Conservation (phyloP, 2,329 filamentous ascomycete species). For the Hypomyces perniciosus region DNA sequence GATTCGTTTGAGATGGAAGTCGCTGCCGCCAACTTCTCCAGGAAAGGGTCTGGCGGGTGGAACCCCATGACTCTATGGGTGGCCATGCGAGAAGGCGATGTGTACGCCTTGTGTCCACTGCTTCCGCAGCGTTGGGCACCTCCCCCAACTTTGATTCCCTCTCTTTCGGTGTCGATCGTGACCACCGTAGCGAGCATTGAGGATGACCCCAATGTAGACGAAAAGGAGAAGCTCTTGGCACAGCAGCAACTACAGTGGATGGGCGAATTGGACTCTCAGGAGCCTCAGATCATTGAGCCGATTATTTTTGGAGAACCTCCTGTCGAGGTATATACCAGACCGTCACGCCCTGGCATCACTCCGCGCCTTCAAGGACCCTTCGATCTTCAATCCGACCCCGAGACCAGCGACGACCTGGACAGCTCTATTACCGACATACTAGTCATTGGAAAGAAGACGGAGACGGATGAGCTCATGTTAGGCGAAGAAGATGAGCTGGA, state of each 20-base stretch:
- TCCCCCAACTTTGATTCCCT: slow-evolving; percentile 69
- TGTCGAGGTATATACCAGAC: slow-evolving; percentile 51
- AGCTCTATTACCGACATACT: slow-evolving; percentile 55
- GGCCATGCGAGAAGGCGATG: slow-evolving; percentile 88
- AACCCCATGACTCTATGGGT: slow-evolving; percentile 94
- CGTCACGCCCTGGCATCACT: slow-evolving; percentile 49
- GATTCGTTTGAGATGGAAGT: slow-evolving; percentile 93
- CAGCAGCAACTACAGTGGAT: slow-evolving; percentile 64
- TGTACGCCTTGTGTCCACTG: slow-evolving; percentile 89
- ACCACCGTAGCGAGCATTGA: slow-evolving; percentile 61
- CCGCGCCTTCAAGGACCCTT: slow-evolving; percentile 60
- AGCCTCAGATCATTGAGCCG: slow-evolving; percentile 50
- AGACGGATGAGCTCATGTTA: slow-evolving; percentile 54
- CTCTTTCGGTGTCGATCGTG: slow-evolving; percentile 75
- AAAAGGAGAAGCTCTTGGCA: slow-evolving; percentile 49
- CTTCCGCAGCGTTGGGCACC: slow-evolving; percentile 82
- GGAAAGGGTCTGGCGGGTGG: slow-evolving; percentile 70
- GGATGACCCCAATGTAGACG: slow-evolving; percentile 49
- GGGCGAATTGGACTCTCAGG: slow-evolving; percentile 58
- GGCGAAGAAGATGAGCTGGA: slow-evolving; percentile 60
- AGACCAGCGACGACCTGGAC: slow-evolving; percentile 52
- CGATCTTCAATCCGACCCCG: slow-evolving; percentile 48
- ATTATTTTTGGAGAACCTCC: slow-evolving; percentile 39
- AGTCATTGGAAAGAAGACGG: slow-evolving; percentile 56
- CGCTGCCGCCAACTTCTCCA: slow-evolving; percentile 75